Conservation (phyloP, 768 basidiomycete species). For the Lentinus tigrinus region DNA sequence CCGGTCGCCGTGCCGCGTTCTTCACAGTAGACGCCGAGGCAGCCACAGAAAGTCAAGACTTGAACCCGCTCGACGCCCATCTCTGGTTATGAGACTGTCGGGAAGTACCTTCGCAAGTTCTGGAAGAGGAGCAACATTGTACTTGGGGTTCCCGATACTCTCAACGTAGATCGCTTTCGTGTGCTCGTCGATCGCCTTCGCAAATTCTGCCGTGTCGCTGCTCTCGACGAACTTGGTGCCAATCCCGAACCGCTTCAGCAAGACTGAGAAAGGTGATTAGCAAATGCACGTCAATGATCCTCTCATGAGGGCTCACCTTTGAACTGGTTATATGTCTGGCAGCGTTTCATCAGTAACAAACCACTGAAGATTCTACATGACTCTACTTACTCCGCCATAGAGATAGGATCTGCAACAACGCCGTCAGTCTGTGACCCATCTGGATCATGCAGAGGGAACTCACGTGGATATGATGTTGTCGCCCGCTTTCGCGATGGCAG, state of each 20-base stretch:
- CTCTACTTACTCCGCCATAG: constrained; percentile 60
- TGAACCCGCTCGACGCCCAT: too few species aligned
- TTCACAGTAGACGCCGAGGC: too few species aligned
- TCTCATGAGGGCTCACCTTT: constrained; percentile 41
- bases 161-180: constrained; percentile 79
- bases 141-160: constrained; percentile 79
- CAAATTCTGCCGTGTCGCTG: constrained; percentile 55
- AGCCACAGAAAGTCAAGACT: too few species aligned
- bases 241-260: constrained; percentile 69
- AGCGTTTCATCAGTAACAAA: not conserved
- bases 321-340: constrained; percentile 67
- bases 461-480: constrained; percentile 80
- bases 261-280: constrained; percentile 38
- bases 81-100: too few species aligned
- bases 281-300: not conserved
- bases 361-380: not conserved
- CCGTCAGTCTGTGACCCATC: not conserved
- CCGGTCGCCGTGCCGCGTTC: too few species aligned
- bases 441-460: constrained; percentile 21
- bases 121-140: constrained; percentile 62
- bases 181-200: constrained; percentile 67
- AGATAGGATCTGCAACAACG: constrained; percentile 48
- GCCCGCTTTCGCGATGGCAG: constrained; percentile 57
- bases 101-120: constrained; percentile 71
- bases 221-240: constrained; percentile 60